phyloP scores from a whole-genome alignment of 148 eudicot genomes.

The Simmondsia chinensis region DNA sequence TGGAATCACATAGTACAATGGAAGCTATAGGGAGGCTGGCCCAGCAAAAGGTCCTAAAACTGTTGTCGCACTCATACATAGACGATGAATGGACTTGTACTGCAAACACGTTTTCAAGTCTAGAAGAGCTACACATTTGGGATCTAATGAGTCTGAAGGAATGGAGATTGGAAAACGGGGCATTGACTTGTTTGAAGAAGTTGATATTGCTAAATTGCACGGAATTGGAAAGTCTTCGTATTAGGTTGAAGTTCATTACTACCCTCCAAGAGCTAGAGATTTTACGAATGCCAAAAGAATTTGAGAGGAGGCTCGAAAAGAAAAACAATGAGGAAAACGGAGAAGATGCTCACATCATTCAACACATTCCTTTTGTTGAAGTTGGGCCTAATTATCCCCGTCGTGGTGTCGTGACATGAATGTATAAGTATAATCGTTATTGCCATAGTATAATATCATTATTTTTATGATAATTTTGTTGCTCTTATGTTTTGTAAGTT shows the following conservation, averaged over 20 bases:
- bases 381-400: no score
- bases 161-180: constrained; percentile 2
- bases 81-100: not conserved
- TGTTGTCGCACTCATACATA: constrained; percentile 8
- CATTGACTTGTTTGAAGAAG: constrained; percentile 2
- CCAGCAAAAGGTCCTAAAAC: constrained; percentile 6
- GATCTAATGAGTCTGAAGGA: not conserved
- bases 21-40: constrained; percentile 4
- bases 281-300: no score
- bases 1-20: constrained; percentile 2
- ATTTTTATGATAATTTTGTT: no score
- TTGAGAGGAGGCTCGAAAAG: no score
- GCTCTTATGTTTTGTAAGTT: no score
- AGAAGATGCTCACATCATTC: constrained; percentile 1
- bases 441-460: no score
- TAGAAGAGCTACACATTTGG: constrained; percentile 10
- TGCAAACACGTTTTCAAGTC: constrained; percentile 5
- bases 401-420: no score
- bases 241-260: not conserved
- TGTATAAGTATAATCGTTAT: no score
- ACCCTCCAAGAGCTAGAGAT: constrained; percentile 8
- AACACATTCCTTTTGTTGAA: not conserved
- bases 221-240: constrained; percentile 2
- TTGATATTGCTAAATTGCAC: not conserved
- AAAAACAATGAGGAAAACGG: no score